Evolutionary conservation across 1,284 basidiomycete genomes (phyloP), one percentile per base, ranked within the genome.

Genomic region (Flammula alnicola): DNA sequence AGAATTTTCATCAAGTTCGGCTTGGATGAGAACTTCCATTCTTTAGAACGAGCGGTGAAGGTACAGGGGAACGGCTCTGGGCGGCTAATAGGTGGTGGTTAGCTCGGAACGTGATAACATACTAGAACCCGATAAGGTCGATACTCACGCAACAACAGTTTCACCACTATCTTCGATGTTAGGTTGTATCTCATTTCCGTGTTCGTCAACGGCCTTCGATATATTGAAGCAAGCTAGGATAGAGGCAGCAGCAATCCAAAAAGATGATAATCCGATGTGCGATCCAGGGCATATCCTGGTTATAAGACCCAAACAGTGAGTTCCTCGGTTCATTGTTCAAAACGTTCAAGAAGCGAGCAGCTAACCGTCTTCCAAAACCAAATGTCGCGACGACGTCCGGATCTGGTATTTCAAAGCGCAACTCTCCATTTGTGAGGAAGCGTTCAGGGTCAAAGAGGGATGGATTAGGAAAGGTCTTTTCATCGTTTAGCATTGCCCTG

Each of bases 241-340:
- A 2, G 69, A 67, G 3, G 64, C 71, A 3, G 74, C 65, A 3
- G 67, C 63, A 19, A 74, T 64, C 69, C 68, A 75, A 16, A 74
- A 37, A n/a, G n/a, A 38, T 14, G 9, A 3, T 33, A 16, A 30
- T 5, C 57, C 64, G 5, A 65, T 42, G 44, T 61, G 47, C 51
- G 54, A 60, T 23, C 65, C 65, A n/a, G 57, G 56, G 25, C 66
- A 68, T 17, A 56, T 37, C 35, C 66, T 66, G 19, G 10, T 4
- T 14, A 38, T n/a, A 7, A 32, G 30, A 1, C 4, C 8, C 9
- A 3, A 14, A 26, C 16, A 27, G n/a, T 14, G 36, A 19, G 19
- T 8, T 4, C 26, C 17, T 6, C 5, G 8, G 29, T 7, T 4
- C 7, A 17, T 20, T 30, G 20, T n/a, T n/a, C 9, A 4, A 9